Evolutionary conservation across 2,329 filamentous ascomycete species (phyloP).

Genomic region (Cryphonectria japonica): DNA sequence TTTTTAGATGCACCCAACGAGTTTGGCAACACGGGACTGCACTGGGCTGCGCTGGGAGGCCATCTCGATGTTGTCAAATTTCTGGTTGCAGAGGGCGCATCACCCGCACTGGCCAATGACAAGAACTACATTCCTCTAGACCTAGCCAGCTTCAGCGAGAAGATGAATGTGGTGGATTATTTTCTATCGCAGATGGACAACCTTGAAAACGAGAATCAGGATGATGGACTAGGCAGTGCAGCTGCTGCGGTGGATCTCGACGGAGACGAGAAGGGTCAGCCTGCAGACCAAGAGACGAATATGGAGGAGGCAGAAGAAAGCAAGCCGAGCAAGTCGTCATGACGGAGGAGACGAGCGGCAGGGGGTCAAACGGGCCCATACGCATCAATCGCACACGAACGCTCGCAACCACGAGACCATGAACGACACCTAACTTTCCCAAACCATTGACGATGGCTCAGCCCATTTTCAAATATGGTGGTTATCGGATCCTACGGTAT

Average conservation of each 20-base stretch:
- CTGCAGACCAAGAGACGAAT: conserved; percentile 25
- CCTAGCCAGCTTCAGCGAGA: conserved; percentile 71
- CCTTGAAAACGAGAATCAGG: conserved; percentile 53
- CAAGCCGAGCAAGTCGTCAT: conserved; percentile 17
- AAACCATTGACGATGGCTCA: neutral
- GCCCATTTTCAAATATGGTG: neutral
- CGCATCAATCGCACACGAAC: neutral
- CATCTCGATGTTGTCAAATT: conserved; percentile 80
- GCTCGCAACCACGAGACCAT: conserved; percentile 6
- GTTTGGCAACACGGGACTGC: conserved; percentile 86
- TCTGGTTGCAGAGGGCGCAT: conserved; percentile 76
- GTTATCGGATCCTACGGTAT: neutral
- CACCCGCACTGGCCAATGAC: conserved; percentile 77
- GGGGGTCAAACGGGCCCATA: neutral
- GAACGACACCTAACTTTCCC: neutral
- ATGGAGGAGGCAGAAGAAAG: neutral
- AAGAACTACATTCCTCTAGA: conserved; percentile 82
- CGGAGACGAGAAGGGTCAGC: conserved; percentile 38
- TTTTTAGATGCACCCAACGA: conserved; percentile 74
- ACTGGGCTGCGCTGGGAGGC: conserved; percentile 92
- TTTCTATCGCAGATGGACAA: conserved; percentile 55
- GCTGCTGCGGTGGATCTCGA: conserved; percentile 46
- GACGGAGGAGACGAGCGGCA: neutral
- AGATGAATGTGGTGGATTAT: conserved; percentile 66
- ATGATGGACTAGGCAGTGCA: conserved; percentile 46